Evolutionary conservation across 2,329 filamentous ascomycete species (phyloP), one percentile per base, ranked within the genome.

Genomic region (Verticillium albo-atrum): DNA sequence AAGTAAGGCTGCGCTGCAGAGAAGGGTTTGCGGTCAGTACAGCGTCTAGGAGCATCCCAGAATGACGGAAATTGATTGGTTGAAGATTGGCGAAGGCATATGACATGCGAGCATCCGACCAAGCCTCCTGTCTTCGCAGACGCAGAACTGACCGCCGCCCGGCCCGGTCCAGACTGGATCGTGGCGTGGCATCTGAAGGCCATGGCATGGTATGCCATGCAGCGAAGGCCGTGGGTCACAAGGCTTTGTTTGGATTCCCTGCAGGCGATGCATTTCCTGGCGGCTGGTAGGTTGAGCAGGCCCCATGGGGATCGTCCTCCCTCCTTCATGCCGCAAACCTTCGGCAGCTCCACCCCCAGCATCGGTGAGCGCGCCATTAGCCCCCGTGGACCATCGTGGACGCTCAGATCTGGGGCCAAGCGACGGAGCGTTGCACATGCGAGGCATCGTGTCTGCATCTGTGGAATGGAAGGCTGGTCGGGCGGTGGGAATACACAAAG

Each of bases 71-170:
- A 17, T 54, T 59, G 52, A 56, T 55, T 59, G 57, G 57, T 34
- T 51, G 23, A n/a, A 15, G n/a, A n/a, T 30, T 59, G 57, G 57
- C 57, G 57, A 59, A 55, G 15, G 35, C 12, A 32, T 17, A 20
- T 3, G 28, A 12, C n/a, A 55, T 59, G 57, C 57, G 54, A 20
- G 52, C n/a, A 35, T 23, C 56, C 56, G 56, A 25, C 17, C 35
- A 59, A 54, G 30, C 34, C 50, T 54, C 55, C 47, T 58, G 20
- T 58, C 32, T 58, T 57, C 25, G 27, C 42, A 42, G 51, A 53
- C 26, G 7, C 14, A 20, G 10, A 53, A 5, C 51, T 28, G 51
- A 53, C 51, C 42, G 42, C 42, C 42, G 42, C 42, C 42, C 20
- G 42, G 42, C 42, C 14, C 23, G n/a, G 10, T 50, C 42, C 20